Evolutionary conservation across 2,329 filamentous ascomycete species (phyloP).

Genomic region (Celoporthe dispersa): DNA sequence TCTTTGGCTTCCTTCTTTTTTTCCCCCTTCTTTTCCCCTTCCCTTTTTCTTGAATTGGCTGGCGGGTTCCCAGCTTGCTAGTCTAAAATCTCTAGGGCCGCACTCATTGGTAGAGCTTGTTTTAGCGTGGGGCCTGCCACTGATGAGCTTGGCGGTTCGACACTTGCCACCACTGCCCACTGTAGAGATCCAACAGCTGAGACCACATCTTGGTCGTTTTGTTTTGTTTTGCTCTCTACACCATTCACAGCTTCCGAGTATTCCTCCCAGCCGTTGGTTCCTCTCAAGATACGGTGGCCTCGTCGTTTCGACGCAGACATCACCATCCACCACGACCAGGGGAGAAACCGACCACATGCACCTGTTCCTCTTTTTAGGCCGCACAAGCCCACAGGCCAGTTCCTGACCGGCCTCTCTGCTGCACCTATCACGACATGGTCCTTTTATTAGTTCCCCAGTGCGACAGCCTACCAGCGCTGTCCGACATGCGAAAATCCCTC

Average conservation of each 20-base stretch:
- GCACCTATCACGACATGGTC: not conserved
- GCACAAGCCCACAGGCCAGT: not conserved
- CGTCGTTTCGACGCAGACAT: not conserved
- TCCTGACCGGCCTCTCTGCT: not conserved
- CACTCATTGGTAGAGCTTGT: constrained; percentile 10
- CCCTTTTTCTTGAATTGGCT: not conserved
- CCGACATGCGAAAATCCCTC: not conserved
- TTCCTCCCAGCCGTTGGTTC: too few species aligned
- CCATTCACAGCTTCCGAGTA: too few species aligned
- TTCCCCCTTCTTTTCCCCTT: too few species aligned
- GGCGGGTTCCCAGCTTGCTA: not conserved
- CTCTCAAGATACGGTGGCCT: not conserved
- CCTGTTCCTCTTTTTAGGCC: not conserved
- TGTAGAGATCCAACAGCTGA: too few species aligned
- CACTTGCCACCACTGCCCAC: not conserved
- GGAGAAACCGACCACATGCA: not conserved
- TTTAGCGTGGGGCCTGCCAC: not conserved
- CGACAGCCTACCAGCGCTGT: not conserved
- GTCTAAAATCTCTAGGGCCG: not conserved
- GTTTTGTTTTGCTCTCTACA: too few species aligned
- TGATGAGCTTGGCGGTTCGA: not conserved
- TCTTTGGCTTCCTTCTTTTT: too few species aligned
- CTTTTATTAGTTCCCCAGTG: not conserved
- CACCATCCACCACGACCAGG: not conserved
- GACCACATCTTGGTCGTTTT: too few species aligned